Evolutionary conservation across 176 grass and related monocot genomes (phyloP).

Genomic region (Saccharum spontaneum): DNA sequence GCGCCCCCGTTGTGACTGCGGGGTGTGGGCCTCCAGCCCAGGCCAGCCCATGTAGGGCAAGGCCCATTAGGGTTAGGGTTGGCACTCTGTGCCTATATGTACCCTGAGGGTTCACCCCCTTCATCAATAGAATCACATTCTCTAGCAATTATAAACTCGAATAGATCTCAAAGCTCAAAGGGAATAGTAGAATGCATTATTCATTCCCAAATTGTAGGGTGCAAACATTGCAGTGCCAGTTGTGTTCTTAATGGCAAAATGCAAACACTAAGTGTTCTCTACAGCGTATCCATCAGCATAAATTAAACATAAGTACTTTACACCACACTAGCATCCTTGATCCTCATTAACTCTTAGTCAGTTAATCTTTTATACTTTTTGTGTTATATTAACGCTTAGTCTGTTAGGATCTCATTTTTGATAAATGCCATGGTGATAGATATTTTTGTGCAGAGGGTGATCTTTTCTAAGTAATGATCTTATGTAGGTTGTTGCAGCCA

Average conservation of each 20-base stretch:
- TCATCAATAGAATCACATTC: no score
- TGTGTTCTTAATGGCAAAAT: conserved; percentile 12
- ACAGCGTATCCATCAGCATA: conserved; percentile 18
- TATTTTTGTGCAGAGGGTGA: conserved; percentile 11
- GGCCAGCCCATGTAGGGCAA: no score
- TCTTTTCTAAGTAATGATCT: conserved; percentile 35
- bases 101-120: no score
- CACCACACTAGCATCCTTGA: neutral
- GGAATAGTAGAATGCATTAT: conserved; percentile 1
- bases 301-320: conserved; percentile 16
- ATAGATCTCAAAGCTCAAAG: conserved; percentile 11
- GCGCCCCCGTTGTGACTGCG: no score
- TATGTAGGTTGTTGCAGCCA: conserved; percentile 93
- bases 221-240: neutral
- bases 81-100: no score
- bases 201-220: neutral
- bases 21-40: no score
- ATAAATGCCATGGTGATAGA: neutral
- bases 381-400: neutral
- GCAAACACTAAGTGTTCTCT: conserved; percentile 9
- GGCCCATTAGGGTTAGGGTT: no score
- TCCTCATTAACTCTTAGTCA: neutral
- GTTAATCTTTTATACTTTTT: neutral
- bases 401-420: conserved; percentile 2
- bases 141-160: no score